A percentile compares a stretch with the other conserved stretches of the same genome.
These are phyloP conservation scores for Cordyceps tenuipes DNA, from an alignment of 2,329 filamentous ascomycete species.

Conservation along the genomic window DNA sequence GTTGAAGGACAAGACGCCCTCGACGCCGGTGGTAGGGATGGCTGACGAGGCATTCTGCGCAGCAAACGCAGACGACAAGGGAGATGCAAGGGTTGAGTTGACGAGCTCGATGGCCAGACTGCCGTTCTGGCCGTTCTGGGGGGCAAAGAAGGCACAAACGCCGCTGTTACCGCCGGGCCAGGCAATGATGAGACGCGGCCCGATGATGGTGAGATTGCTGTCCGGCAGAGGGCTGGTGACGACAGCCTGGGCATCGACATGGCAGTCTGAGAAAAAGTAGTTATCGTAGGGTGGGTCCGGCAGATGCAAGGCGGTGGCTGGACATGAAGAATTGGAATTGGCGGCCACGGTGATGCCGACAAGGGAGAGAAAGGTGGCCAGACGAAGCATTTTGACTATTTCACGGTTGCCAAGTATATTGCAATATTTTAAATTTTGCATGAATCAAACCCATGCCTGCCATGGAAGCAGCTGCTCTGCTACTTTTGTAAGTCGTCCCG, in stretches of 20 bases:
- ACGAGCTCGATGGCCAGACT: conserved; percentile 43
- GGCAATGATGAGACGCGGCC: conserved; percentile 50
- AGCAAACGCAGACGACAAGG: conserved; percentile 24
- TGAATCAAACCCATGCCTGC: too few relatives aligned
- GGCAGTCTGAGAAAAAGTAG: conserved; percentile 58
- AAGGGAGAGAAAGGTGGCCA: neutral
- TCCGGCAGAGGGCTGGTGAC: conserved; percentile 47
- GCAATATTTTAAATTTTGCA: too few relatives aligned
- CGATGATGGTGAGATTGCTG: conserved; percentile 46
- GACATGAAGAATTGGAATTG: conserved; percentile 1
- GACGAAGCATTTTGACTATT: neutral
- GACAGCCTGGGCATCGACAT: conserved; percentile 50
- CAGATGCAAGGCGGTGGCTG: conserved; percentile 24
- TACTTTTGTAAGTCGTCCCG: too few relatives aligned
- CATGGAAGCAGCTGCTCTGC: too few relatives aligned
- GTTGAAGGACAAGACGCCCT: conserved; percentile 47
- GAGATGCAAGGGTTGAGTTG: conserved; percentile 38
- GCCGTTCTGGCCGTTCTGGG: conserved; percentile 44
- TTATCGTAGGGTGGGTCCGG: conserved; percentile 54
- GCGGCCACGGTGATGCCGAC: neutral
- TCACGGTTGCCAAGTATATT: too few relatives aligned
- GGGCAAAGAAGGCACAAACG: conserved; percentile 46
- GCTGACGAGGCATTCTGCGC: conserved; percentile 5
- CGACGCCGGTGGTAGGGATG: conserved; percentile 43
- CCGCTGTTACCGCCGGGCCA: conserved; percentile 62